Evolutionary conservation across 2,329 filamentous ascomycete species (phyloP).

Genomic region (Colletotrichum sp.): DNA sequence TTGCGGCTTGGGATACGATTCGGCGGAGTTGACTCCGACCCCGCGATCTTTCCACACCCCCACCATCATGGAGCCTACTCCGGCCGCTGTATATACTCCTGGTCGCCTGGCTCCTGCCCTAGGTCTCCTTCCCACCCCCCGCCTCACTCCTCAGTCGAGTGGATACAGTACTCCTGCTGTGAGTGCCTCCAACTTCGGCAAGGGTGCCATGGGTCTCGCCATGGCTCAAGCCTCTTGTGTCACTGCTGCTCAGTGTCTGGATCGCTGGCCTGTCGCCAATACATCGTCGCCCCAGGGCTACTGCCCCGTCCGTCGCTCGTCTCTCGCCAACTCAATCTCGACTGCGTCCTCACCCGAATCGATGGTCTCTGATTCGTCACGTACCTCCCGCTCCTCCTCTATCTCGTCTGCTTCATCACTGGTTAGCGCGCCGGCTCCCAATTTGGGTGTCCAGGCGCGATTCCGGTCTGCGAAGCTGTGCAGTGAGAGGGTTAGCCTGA

Average conservation of each 20-base stretch:
- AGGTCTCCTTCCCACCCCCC: conserved; percentile 62
- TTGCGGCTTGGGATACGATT: conserved; percentile 37
- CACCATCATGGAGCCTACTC: conserved; percentile 54
- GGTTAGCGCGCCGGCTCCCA: conserved; percentile 63
- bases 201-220: conserved; percentile 63
- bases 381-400: conserved; percentile 67
- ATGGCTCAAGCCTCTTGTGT: conserved; percentile 59
- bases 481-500: conserved; percentile 58
- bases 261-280: conserved; percentile 54
- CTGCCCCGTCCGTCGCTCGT: conserved; percentile 59
- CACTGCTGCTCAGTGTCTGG: conserved; percentile 51
- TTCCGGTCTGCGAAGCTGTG: conserved; percentile 64
- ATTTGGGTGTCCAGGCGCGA: conserved; percentile 66
- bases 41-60: conserved; percentile 46
- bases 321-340: conserved; percentile 66
- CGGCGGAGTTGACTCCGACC: conserved; percentile 42
- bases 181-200: conserved; percentile 56
- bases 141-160: conserved; percentile 59
- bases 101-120: conserved; percentile 56
- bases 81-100: conserved; percentile 44
- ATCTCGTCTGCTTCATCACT: conserved; percentile 67
- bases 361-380: conserved; percentile 68
- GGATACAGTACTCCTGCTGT: conserved; percentile 65
- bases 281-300: conserved; percentile 59
- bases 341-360: conserved; percentile 70